phyloP scores from a whole-genome alignment of 1,284 basidiomycete genomes.

The Malassezia sp. region DNA sequence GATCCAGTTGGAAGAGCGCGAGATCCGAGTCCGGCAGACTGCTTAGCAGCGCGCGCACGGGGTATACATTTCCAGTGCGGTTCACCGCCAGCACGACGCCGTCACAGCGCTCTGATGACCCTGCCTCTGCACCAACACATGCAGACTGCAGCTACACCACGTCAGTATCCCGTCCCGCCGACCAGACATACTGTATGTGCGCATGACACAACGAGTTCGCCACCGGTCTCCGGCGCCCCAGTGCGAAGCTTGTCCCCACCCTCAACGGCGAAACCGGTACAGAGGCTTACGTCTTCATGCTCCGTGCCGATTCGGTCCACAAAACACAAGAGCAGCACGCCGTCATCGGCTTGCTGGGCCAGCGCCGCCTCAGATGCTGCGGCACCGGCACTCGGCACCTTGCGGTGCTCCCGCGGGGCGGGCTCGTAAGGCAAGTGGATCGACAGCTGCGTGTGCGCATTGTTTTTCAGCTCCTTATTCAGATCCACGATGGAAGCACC shows the following conservation, averaged over 20 bases:
- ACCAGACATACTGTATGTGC: conserved; percentile 54
- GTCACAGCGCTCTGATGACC: conserved; percentile 1
- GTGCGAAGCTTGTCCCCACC: conserved; percentile 28
- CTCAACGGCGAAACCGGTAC: conserved; percentile 56
- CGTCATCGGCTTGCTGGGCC: conserved; percentile 43
- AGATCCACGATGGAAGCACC: neutral
- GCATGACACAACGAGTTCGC: conserved; percentile 54
- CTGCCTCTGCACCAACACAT: neutral
- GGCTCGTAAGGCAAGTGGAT: conserved; percentile 42
- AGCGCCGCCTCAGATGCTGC: conserved; percentile 25
- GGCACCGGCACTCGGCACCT: conserved; percentile 28
- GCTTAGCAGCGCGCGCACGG: conserved; percentile 53
- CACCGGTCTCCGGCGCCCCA: conserved; percentile 40
- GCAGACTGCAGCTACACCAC: conserved; percentile 4
- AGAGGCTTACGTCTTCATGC: conserved; percentile 54
- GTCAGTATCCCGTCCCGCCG: no score
- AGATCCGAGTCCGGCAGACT: conserved; percentile 58
- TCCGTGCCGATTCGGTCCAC: conserved; percentile 46
- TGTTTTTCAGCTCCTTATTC: neutral
- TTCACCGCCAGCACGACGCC: conserved; percentile 46
- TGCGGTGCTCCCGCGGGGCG: conserved; percentile 22
- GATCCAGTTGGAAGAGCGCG: conserved; percentile 43
- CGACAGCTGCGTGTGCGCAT: conserved; percentile 19
- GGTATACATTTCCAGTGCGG: conserved; percentile 48
- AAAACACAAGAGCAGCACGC: conserved; percentile 57